Evolutionary conservation across 2,329 filamentous ascomycete species (phyloP).

Genomic region (Fusarium verticillioides): DNA sequence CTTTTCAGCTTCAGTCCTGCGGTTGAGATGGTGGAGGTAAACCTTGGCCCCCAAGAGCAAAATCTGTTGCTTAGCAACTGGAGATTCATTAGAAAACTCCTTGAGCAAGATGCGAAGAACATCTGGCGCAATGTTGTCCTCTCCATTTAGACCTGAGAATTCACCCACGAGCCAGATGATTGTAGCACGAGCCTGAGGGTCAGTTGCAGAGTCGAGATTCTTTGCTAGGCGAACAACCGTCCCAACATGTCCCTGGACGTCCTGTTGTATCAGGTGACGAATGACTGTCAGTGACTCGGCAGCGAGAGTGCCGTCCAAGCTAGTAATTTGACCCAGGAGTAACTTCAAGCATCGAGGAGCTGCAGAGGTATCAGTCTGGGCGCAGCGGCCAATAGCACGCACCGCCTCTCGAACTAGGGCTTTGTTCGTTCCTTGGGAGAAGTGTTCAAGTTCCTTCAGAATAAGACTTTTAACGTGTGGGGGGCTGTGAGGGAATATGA

Average conservation of each 20-base stretch:
- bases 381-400: conserved; percentile 91
- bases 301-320: conserved; percentile 85
- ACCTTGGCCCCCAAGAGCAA: conserved; percentile 95
- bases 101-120: conserved; percentile 89
- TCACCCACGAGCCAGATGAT: conserved; percentile 99
- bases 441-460: conserved; percentile 92
- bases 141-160: conserved; percentile 81
- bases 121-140: conserved; percentile 92
- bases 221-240: conserved; percentile 92
- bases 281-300: conserved; percentile 96
- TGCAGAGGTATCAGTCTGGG: conserved; percentile 77
- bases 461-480: conserved; percentile 84
- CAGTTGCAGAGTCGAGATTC: conserved; percentile 88
- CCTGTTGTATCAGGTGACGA: conserved; percentile 92
- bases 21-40: conserved; percentile 87
- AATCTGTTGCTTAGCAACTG: conserved; percentile 90
- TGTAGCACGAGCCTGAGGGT: conserved; percentile 88
- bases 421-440: conserved; percentile 79
- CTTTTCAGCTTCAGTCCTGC: conserved; percentile 59
- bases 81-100: conserved; percentile 84
- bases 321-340: conserved; percentile 87
- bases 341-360: conserved; percentile 84
- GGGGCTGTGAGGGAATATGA: conserved; percentile 88
- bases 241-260: conserved; percentile 80
- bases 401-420: conserved; percentile 89